Evolutionary conservation across 1,284 basidiomycete species (phyloP), one percentile per base, ranked within the genome.

Genomic region (Anthracocystis walkeri): DNA sequence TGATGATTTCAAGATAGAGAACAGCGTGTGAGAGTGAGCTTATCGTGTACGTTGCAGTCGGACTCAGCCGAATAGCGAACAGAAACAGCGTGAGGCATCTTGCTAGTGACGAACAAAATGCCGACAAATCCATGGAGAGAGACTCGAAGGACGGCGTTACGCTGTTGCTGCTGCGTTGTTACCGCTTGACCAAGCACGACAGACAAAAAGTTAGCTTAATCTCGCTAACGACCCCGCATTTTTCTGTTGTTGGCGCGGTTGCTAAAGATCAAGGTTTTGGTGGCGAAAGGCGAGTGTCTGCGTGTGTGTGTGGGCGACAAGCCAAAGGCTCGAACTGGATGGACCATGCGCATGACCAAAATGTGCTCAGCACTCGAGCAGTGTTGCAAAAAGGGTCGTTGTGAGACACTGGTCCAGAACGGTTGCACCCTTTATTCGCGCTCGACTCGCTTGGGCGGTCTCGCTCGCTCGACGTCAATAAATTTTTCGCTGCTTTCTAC

Each of bases 331-430:
- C 29, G 8, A 31, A 18, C 7, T 25, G 46, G 18, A 48, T 23
- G 46, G 46, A 48, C 27, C 4, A 31, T 11, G 46, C 46, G 46
- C 27, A 31, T 48, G 46, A 48, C 46, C 46, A 48, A 31, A 31
- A 4, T 29, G 33, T 2, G 27, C 23, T 46, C 46, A 48, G 46
- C 46, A 31, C 27, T 1, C n/a, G 18, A 31, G 27, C 27, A 29
- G 27, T 48, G 46, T 48, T 12, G 23, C 27, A 23, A 27, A 25
- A 21, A 2, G 27, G 18, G 16, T 18, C 2, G 18, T 23, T 18
- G 25, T 29, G 45, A 46, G 31, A 20, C 49, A 31, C n/a, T 50
- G 49, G 49, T 50, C 49, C n/a, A 50, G 49, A 33, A 33, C 29
- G 3, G 20, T 23, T 11, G 11, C n/a, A 45, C 20, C 42, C 42